phyloP scores from a whole-genome alignment of 1,139 yeast species.

The Sugiyamaella grinbergsii region DNA sequence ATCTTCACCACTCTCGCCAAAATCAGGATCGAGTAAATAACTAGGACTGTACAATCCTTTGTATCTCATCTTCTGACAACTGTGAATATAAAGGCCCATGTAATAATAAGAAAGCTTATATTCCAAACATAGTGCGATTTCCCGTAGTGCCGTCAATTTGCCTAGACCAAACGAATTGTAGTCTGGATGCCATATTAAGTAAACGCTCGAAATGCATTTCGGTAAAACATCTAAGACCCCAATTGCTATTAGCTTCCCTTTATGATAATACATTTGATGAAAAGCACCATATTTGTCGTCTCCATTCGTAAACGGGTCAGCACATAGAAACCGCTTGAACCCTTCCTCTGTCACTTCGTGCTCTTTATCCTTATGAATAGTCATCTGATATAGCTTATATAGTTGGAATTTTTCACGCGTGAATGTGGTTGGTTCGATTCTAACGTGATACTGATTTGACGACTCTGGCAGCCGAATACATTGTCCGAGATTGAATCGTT shows the following conservation, averaged over 20 bases:
- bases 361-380: conserved; percentile 65
- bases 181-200: conserved; percentile 88
- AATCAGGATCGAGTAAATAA: conserved; percentile 42
- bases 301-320: conserved; percentile 55
- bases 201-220: conserved; percentile 76
- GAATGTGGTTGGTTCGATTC: conserved; percentile 56
- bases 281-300: conserved; percentile 47
- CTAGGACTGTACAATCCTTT: conserved; percentile 61
- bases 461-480: conserved; percentile 30
- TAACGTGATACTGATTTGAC: conserved; percentile 47
- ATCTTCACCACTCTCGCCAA: conserved; percentile 17
- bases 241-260: conserved; percentile 67
- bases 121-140: conserved; percentile 52
- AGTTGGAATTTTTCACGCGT: conserved; percentile 64
- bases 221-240: conserved; percentile 82
- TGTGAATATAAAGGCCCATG: conserved; percentile 73
- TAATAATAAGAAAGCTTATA: conserved; percentile 56
- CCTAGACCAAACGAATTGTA: conserved; percentile 73
- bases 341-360: conserved; percentile 49
- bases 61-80: conserved; percentile 80
- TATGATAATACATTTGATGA: conserved; percentile 77
- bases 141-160: conserved; percentile 73
- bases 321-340: conserved; percentile 69
- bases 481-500: conserved; percentile 40
- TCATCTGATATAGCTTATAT: conserved; percentile 67